phyloP scores from a whole-genome alignment of 73 alveolate genomes.

The Tetrahymena borealis region DNA sequence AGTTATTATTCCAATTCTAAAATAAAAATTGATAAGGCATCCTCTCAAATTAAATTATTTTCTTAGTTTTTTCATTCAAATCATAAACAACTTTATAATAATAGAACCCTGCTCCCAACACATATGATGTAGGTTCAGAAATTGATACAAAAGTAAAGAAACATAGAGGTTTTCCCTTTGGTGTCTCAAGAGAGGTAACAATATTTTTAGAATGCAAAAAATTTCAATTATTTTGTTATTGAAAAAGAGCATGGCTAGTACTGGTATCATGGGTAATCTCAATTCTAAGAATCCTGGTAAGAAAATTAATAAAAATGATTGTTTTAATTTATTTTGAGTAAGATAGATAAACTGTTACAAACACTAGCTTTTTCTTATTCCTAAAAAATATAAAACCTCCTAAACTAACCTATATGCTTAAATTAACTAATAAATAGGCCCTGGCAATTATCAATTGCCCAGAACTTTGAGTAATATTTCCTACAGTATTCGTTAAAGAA shows the following conservation, averaged over 20 bases:
- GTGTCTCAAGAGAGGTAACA: slow-evolving; percentile 40
- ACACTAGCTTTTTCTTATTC: neutral
- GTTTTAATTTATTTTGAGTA: too few relatives aligned
- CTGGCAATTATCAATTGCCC: slow-evolving; percentile 18
- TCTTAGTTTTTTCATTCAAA: too few relatives aligned
- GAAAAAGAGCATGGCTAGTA: slow-evolving; percentile 21
- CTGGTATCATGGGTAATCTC: slow-evolving; percentile 29
- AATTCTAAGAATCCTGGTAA: slow-evolving; percentile 32
- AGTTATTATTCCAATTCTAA: too few relatives aligned
- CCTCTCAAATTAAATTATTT: neutral
- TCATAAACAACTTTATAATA: neutral
- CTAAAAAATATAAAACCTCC: neutral
- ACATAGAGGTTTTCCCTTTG: slow-evolving; percentile 29
- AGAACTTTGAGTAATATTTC: slow-evolving; percentile 11
- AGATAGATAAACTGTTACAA: neutral
- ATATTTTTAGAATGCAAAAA: too few relatives aligned
- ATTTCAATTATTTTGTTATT: neutral
- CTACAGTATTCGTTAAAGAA: slow-evolving; percentile 35
- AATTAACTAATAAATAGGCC: slow-evolving; percentile 1
- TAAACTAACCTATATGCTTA: too few relatives aligned
- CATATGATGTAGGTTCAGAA: slow-evolving; percentile 14
- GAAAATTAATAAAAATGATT: too few relatives aligned
- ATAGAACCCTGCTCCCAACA: slow-evolving; percentile 34
- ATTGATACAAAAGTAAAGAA: slow-evolving; percentile 16
- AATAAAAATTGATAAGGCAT: too few relatives aligned